phyloP scores from a whole-genome alignment of 1,284 basidiomycete genomes.

The Cryptococcus hybrid region DNA sequence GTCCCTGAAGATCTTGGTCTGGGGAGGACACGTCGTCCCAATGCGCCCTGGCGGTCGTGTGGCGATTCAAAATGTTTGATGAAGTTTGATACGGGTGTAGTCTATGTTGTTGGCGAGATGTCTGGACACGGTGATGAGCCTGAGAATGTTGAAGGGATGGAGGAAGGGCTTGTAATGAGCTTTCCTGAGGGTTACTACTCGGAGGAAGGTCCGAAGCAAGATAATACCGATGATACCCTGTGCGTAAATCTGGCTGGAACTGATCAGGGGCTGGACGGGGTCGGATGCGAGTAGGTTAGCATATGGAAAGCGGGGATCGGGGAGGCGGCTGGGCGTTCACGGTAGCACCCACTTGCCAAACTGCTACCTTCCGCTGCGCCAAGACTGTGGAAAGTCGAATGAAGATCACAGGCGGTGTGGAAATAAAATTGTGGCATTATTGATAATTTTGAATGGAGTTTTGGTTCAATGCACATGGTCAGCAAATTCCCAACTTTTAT shows the following conservation, averaged over 20 bases:
- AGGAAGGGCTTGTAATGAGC: background rate
- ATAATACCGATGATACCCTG: background rate
- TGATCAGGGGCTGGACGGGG: background rate
- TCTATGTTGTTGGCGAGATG: background rate
- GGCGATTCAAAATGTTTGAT: slow-evolving; percentile 10
- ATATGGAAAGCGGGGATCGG: slow-evolving; percentile 15
- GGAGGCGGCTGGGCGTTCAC: background rate
- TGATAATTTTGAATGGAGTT: background rate
- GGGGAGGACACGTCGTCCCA: slow-evolving; percentile 12
- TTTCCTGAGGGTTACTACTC: background rate
- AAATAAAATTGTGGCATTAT: background rate
- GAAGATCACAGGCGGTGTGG: background rate
- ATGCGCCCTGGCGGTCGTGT: slow-evolving; percentile 9
- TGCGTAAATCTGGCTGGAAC: background rate
- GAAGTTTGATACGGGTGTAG: slow-evolving; percentile 10
- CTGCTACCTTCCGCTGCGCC: background rate
- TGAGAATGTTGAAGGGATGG: background rate
- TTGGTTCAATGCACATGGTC: background rate
- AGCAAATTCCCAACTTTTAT: background rate
- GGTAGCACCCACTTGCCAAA: background rate
- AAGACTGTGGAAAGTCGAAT: background rate
- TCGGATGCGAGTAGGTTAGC: slow-evolving; percentile 12
- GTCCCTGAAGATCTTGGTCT: slow-evolving; percentile 4
- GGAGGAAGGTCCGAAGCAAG: background rate
- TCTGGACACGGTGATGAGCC: background rate